A percentile compares a stretch with the other conserved stretches of the same genome.
Evolutionary conservation across 1,284 basidiomycete species (phyloP).

Genomic region (Sanghuangporus baumii): DNA sequence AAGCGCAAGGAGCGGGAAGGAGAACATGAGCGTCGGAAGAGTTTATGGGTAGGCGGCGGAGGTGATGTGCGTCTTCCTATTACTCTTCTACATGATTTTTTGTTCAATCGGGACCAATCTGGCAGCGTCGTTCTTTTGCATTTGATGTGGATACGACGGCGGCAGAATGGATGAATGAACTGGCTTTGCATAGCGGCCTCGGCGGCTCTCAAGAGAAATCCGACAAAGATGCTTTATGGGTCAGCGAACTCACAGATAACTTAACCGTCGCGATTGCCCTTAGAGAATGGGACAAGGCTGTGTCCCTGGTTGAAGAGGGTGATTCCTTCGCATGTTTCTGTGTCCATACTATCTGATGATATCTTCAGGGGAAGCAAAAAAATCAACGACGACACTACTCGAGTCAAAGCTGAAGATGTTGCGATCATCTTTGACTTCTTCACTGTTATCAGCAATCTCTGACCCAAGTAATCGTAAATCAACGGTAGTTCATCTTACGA

Average conservation of each 20-base stretch:
- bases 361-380: slow-evolving; percentile 54
- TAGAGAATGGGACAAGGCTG: slow-evolving; percentile 85
- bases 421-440: slow-evolving; percentile 63
- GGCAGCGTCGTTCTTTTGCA: slow-evolving; percentile 23
- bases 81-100: slow-evolving; percentile 11
- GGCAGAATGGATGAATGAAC: slow-evolving; percentile 69
- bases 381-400: slow-evolving; percentile 48
- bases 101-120: too few species aligned
- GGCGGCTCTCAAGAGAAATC: slow-evolving; percentile 59
- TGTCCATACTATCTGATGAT: not conserved
- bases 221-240: slow-evolving; percentile 78
- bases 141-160: slow-evolving; percentile 34
- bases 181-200: slow-evolving; percentile 52
- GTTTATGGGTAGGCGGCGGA: slow-evolving; percentile 58
- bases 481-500: slow-evolving; percentile 65
- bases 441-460: slow-evolving; percentile 72
- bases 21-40: slow-evolving; percentile 83
- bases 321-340: not conserved
- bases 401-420: slow-evolving; percentile 62
- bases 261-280: slow-evolving; percentile 89
- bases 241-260: slow-evolving; percentile 88
- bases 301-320: slow-evolving; percentile 79
- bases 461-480: slow-evolving; percentile 77
- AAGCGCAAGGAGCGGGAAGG: slow-evolving; percentile 89
- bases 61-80: slow-evolving; percentile 41